Evolutionary conservation across 2,329 filamentous ascomycete species (phyloP), one percentile per base, ranked within the genome.

Genomic region (Lecanicillium sp.): DNA sequence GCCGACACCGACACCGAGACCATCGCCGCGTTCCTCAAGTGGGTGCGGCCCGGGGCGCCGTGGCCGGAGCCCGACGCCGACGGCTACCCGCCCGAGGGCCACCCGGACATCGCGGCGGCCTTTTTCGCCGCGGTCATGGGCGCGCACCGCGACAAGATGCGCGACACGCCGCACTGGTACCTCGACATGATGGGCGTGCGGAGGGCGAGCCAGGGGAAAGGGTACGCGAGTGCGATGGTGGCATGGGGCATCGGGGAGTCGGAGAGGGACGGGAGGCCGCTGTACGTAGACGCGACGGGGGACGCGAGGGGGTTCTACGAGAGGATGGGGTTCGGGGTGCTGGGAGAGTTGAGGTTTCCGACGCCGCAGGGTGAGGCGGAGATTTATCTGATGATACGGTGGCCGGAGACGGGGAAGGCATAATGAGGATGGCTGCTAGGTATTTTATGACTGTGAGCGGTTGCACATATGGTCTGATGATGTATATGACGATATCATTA

Each of bases 221-320:
- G 77, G 0, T 67, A 69, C 0, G 73, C 67, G 0, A 63, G 63
- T 12, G 58, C 60, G 24, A 46, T 80, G 19, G 54, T 79, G 32
- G 58, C 59, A 21, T 79, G 73, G 72, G 77, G 76, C 0, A 50
- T 71, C 6, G 58, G 66, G 21, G 63, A 60, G 51, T 73, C 73
- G 1, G 74, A 78, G 54, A 62, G 58, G 5, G 67, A 65, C 1
- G 62, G 67, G 0, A 52, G 63, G 12, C 67, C 71, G 37, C 65
- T 68, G 9, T 80, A 73, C 57, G 58, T 80, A 1, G 74, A 79
- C 50, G 71, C 74, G 8, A 77, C 75, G 38, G 67, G 65, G 0
- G 66, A 65, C 14, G 76, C 72, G 2, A 67, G 62, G 49, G 64
- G 62, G 1, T 45, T 78, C 15, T 80, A 80, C 60, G 58, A 66